Evolutionary conservation across 2,329 filamentous ascomycete genomes (phyloP).

Genomic region (Botrytis cinerea): DNA sequence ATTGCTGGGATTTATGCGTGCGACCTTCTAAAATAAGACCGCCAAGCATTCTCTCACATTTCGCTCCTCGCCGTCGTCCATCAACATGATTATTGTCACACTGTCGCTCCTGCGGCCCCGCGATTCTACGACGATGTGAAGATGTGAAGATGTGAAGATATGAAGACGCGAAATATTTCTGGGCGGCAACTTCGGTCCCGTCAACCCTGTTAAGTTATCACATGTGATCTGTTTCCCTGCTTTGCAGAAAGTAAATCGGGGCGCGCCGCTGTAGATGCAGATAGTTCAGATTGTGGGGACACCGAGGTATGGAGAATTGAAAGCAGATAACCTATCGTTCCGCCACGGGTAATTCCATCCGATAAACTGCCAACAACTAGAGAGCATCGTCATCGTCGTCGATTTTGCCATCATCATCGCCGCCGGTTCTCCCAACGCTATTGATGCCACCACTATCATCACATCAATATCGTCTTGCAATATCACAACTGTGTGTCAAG

Average conservation of each 20-base stretch:
- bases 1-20: neutral
- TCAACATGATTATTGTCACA: neutral
- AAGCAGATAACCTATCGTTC: neutral
- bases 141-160: neutral
- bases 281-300: neutral
- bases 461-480: neutral
- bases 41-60: neutral
- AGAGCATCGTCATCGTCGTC: neutral
- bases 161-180: neutral
- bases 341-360: neutral
- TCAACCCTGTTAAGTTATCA: neutral
- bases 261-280: neutral
- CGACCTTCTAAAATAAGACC: slow-evolving; percentile 21
- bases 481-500: neutral
- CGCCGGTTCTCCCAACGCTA: neutral
- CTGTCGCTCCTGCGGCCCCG: neutral
- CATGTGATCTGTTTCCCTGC: neutral
- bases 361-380: neutral
- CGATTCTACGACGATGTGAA: neutral
- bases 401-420: neutral
- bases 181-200: neutral
- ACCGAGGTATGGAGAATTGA: neutral
- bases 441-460: neutral
- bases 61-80: slow-evolving; percentile 21
- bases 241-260: neutral